These are phyloP conservation scores for Xylaria grammica DNA, from an alignment of 495 filamentous ascomycete genomes.

Conservation along the genomic window DNA sequence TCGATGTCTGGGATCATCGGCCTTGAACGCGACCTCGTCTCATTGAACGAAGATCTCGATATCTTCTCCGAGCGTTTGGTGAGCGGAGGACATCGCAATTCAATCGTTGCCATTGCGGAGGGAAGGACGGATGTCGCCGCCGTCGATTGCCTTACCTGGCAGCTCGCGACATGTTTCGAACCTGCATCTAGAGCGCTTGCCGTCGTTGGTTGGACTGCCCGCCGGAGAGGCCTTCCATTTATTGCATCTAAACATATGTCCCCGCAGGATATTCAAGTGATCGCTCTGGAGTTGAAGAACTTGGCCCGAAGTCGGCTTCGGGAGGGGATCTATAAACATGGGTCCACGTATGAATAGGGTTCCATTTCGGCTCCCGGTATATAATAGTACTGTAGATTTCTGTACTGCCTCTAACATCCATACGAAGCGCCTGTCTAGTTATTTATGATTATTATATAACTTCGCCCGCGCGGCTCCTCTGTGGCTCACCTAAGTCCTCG, in stretches of 20 bases:
- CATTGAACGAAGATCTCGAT: neutral
- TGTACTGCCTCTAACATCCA: no score
- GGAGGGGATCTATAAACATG: neutral
- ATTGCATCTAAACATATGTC: conserved; percentile 7
- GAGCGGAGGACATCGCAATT: conserved; percentile 17
- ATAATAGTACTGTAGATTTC: no score
- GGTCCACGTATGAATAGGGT: neutral
- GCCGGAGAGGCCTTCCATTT: conserved; percentile 7
- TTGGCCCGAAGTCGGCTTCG: neutral
- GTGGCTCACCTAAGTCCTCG: no score
- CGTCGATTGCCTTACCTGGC: conserved; percentile 15
- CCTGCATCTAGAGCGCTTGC: neutral
- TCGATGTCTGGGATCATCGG: conserved; percentile 10
- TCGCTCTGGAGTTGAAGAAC: conserved; percentile 4
- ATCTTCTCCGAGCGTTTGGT: conserved; percentile 9
- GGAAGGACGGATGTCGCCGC: conserved; percentile 6
- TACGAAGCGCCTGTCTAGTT: no score
- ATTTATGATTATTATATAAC: no score
- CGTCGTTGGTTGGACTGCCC: conserved; percentile 14
- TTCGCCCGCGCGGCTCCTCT: no score
- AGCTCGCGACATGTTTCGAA: conserved; percentile 13
- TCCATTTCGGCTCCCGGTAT: no score
- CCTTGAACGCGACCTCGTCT: conserved; percentile 11
- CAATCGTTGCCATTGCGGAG: conserved; percentile 7
- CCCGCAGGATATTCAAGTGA: neutral